phyloP scores from a whole-genome alignment of 768 basidiomycete genomes.

The Hypholoma sublateritium region DNA sequence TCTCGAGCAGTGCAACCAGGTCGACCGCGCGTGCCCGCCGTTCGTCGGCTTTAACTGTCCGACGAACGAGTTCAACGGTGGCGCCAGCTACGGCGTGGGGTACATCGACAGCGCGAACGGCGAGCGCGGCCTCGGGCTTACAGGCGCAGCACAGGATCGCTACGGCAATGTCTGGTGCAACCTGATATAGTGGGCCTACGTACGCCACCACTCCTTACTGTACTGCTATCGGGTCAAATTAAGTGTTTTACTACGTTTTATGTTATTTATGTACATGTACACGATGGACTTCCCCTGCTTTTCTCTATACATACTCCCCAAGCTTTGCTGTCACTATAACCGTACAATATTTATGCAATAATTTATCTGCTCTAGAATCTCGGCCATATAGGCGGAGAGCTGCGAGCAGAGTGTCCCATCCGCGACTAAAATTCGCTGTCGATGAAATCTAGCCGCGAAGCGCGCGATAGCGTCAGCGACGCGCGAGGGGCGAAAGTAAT shows the following conservation, averaged over 20 bases:
- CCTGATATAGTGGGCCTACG: conserved; percentile 16
- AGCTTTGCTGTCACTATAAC: not conserved
- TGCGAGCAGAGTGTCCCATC: too few species aligned
- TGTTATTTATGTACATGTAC: not conserved
- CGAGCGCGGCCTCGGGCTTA: conserved; percentile 44
- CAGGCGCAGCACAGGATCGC: conserved; percentile 57
- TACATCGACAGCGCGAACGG: conserved; percentile 61
- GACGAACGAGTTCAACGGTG: conserved; percentile 56
- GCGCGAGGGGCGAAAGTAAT: conserved; percentile 17
- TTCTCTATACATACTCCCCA: not conserved
- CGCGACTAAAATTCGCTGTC: conserved; percentile 10
- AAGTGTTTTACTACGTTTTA: not conserved
- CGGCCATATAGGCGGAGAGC: not conserved
- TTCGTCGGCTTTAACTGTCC: conserved; percentile 76
- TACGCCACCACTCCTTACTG: not conserved
- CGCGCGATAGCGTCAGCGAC: conserved; percentile 1
- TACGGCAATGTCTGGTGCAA: conserved; percentile 85
- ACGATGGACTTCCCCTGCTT: not conserved
- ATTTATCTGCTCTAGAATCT: not conserved
- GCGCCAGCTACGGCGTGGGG: conserved; percentile 72
- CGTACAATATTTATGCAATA: not conserved
- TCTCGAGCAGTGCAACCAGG: conserved; percentile 72
- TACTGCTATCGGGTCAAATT: not conserved
- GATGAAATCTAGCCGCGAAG: conserved; percentile 9
- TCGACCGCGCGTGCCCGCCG: conserved; percentile 75